A percentile compares a stretch with the other conserved stretches of the same genome.
Evolutionary conservation across 2,329 filamentous ascomycete species (phyloP).

Genomic region (Fusarium irregulare): DNA sequence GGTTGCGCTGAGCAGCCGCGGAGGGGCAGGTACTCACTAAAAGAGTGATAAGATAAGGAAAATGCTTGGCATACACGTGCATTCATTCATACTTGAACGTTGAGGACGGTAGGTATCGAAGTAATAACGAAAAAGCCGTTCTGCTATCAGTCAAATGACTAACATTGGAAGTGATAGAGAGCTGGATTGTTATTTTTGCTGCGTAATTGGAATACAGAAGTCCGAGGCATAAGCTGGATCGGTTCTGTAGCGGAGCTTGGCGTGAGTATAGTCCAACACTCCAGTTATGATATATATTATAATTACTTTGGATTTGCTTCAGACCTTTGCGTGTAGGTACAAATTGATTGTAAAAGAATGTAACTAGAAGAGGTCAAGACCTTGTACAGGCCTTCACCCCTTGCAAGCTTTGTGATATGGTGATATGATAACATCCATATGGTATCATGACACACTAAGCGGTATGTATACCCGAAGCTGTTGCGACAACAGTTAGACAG

Average conservation of each 20-base stretch:
- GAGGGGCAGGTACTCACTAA: conserved; percentile 36
- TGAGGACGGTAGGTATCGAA: background rate
- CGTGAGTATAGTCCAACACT: background rate
- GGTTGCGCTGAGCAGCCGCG: conserved; percentile 14
- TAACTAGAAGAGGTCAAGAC: background rate
- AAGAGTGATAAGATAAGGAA: conserved; percentile 36
- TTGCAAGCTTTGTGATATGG: background rate
- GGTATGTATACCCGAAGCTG: background rate
- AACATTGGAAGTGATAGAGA: background rate
- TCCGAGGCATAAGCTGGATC: background rate
- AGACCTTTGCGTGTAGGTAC: background rate
- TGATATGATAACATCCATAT: background rate
- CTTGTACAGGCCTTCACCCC: background rate
- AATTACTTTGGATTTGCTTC: background rate
- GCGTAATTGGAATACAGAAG: background rate
- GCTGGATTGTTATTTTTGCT: background rate
- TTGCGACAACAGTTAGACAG: background rate
- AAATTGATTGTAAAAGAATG: background rate
- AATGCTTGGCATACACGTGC: conserved; percentile 27
- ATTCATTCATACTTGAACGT: background rate
- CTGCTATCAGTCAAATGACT: background rate
- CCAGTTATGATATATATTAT: background rate
- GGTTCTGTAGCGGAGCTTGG: background rate
- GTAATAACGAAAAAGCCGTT: background rate
- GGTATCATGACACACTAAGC: background rate